A percentile compares a stretch with the other conserved stretches of the same genome.
Conservation (phyloP, 495 filamentous ascomycete species). For the Pyronema domesticum region DNA sequence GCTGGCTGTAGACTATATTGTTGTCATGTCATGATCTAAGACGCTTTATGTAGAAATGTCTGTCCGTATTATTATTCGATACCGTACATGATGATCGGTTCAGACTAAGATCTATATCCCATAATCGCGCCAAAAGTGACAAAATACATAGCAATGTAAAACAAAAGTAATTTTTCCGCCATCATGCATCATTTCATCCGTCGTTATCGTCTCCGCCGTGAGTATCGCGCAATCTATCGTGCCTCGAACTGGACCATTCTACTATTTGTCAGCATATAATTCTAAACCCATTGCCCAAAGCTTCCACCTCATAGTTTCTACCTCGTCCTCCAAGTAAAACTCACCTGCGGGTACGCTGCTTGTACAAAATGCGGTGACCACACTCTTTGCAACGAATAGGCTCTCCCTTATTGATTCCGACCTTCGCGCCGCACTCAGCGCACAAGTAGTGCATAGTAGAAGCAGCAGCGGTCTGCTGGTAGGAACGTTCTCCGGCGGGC, state of each 20-base stretch:
- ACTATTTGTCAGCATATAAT: not conserved
- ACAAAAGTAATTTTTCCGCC: too few relatives aligned
- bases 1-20: not conserved
- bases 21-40: not conserved
- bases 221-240: constrained; percentile 31
- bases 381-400: constrained; percentile 91
- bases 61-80: too few relatives aligned
- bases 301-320: not conserved
- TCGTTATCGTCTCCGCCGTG: not conserved
- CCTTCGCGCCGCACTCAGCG: constrained; percentile 76
- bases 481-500: constrained; percentile 9
- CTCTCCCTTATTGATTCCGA: constrained; percentile 64
- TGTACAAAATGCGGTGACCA: constrained; percentile 89
- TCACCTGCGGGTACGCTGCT: constrained; percentile 93
- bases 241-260: constrained; percentile 98
- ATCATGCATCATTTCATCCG: not conserved
- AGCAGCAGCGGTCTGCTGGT: not conserved
- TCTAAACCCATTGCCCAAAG: not conserved
- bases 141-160: too few relatives aligned
- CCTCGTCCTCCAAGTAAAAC: constrained; percentile 19
- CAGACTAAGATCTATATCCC: too few relatives aligned
- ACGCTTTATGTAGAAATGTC: not conserved
- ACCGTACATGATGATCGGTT: too few relatives aligned
- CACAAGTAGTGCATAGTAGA: constrained; percentile 64
- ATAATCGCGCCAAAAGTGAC: too few relatives aligned